Percentiles rank a stretch among this genome's conserved stretches.
Conservation (phyloP, 2,329 filamentous ascomycete species). For the Epichloe hybrida region DNA sequence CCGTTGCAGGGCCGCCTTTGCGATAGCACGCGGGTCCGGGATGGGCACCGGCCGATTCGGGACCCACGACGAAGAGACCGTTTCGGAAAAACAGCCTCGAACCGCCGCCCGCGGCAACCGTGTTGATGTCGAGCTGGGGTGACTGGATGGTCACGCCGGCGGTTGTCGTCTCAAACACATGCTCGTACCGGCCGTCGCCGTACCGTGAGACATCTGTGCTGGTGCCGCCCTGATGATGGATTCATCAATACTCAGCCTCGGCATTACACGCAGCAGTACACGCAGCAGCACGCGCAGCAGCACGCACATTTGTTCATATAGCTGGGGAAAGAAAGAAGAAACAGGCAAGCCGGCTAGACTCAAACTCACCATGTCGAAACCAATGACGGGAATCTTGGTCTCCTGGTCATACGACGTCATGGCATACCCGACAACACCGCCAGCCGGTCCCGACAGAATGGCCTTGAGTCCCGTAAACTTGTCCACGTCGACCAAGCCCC, state of each 20-base stretch:
- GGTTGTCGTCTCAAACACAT: constrained; percentile 59
- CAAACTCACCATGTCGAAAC: constrained; percentile 47
- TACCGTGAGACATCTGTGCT: constrained; percentile 63
- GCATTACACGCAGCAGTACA: no score
- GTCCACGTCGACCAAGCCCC: constrained; percentile 39
- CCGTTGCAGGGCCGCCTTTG: constrained; percentile 58
- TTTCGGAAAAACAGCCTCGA: constrained; percentile 58
- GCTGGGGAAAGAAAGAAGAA: neutral
- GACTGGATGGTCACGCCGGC: constrained; percentile 68
- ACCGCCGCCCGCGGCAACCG: constrained; percentile 65
- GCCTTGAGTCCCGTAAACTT: constrained; percentile 56
- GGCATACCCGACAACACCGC: constrained; percentile 64
- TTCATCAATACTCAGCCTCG: no score
- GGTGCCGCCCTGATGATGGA: constrained; percentile 37
- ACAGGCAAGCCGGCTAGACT: neutral
- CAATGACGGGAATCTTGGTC: constrained; percentile 57
- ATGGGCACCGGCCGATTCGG: constrained; percentile 56
- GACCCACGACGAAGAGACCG: constrained; percentile 59
- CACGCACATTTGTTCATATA: neutral
- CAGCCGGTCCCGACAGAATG: constrained; percentile 63
- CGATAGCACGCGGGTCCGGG: constrained; percentile 61
- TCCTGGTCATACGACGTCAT: constrained; percentile 57
- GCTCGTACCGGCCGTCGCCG: constrained; percentile 27
- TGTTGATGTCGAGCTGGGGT: constrained; percentile 71
- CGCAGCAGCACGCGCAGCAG: no score